These are phyloP conservation scores for Fusarium verticillioides DNA, from an alignment of 2,329 filamentous ascomycete species.

Conservation along the genomic window DNA sequence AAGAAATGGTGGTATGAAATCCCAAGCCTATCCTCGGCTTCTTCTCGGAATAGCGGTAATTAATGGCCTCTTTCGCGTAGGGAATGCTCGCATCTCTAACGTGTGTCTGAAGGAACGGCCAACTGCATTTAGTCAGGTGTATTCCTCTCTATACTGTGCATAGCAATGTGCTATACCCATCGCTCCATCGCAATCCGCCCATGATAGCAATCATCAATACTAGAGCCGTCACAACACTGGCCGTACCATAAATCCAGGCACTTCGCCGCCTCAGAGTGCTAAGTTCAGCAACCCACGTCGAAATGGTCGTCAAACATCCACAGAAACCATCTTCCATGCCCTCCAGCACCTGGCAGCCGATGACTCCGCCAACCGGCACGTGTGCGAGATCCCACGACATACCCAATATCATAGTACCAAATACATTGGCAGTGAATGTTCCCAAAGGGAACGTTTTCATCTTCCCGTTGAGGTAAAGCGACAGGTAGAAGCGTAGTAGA, in stretches of 20 bases:
- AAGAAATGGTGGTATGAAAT: no score
- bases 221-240: conserved; percentile 70
- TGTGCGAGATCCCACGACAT: conserved; percentile 85
- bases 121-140: neutral
- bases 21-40: neutral
- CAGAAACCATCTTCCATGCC: conserved; percentile 76
- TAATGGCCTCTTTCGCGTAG: neutral
- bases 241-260: conserved; percentile 74
- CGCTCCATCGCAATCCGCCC: conserved; percentile 79
- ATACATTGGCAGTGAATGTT: conserved; percentile 84
- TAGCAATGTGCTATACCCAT: conserved; percentile 58
- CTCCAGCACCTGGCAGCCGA: conserved; percentile 75
- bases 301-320: conserved; percentile 73
- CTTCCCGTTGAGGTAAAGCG: conserved; percentile 75
- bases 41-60: neutral
- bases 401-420: conserved; percentile 79
- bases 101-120: neutral
- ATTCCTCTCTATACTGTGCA: conserved; percentile 23
- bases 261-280: conserved; percentile 62
- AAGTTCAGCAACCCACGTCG: conserved; percentile 74
- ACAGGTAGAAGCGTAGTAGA: conserved; percentile 77
- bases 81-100: neutral
- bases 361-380: conserved; percentile 62
- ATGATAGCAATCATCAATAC: conserved; percentile 74
- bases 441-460: conserved; percentile 80